A percentile compares a stretch with the other conserved stretches of the same genome.
These are phyloP conservation scores for Aureobasidium namibiae DNA, from an alignment of 2,329 filamentous ascomycete species.

Conservation along the genomic window DNA sequence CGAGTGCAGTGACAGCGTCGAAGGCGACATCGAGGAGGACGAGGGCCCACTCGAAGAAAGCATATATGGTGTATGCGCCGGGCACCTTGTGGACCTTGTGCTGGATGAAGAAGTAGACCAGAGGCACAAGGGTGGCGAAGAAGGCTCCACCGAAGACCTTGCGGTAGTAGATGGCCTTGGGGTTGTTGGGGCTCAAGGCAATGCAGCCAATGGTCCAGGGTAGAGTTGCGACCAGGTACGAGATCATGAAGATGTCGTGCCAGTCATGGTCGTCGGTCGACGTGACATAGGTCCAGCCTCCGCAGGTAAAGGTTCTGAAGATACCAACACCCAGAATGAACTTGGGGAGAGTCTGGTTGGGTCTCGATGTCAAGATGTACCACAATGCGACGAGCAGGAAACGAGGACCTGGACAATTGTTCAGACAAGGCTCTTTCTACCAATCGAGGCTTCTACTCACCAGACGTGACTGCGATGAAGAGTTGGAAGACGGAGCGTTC, in stretches of 20 bases:
- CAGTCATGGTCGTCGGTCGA: conserved; percentile 97
- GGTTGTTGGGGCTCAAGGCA: conserved; percentile 76
- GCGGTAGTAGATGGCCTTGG: conserved; percentile 74
- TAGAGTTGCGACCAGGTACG: conserved; percentile 85
- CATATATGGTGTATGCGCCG: conserved; percentile 93
- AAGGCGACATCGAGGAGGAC: conserved; percentile 94
- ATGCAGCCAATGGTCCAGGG: conserved; percentile 94
- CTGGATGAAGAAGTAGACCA: conserved; percentile 97
- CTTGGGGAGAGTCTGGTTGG: conserved; percentile 68
- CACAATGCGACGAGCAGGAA: conserved; percentile 86
- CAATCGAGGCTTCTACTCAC: conserved; percentile 30
- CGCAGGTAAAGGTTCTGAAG: conserved; percentile 85
- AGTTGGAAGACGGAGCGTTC: conserved; percentile 95
- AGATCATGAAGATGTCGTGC: conserved; percentile 99
- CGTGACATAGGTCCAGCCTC: conserved; percentile 97
- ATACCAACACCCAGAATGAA: conserved; percentile 72
- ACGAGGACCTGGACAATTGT: conserved; percentile 57
- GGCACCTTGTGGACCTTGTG: conserved; percentile 93
- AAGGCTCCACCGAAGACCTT: conserved; percentile 78
- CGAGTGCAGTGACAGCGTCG: conserved; percentile 86
- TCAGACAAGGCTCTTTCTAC: conserved; percentile 9
- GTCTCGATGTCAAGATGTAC: conserved; percentile 78
- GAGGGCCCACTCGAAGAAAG: conserved; percentile 95
- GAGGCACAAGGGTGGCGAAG: conserved; percentile 80
- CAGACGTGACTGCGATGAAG: conserved; percentile 93